These are phyloP conservation scores for Handroanthus guayacan DNA, from an alignment of 257 asterid species.

Conservation along the genomic window DNA sequence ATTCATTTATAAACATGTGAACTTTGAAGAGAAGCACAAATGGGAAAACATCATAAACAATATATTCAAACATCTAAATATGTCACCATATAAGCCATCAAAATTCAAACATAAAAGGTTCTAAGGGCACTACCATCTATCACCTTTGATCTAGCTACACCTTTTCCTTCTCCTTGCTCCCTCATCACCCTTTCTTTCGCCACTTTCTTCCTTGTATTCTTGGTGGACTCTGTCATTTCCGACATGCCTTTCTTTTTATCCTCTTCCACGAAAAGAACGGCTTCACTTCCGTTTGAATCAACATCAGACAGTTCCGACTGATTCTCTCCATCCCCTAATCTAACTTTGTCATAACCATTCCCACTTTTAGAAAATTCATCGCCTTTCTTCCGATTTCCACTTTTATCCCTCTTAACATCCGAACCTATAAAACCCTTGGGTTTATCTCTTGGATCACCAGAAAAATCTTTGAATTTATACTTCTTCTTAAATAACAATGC, in stretches of 20 bases:
- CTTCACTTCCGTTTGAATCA: slow-evolving; percentile 33
- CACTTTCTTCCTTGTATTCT: slow-evolving; percentile 39
- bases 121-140: slow-evolving; percentile 52
- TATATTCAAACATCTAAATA: slow-evolving; percentile 22
- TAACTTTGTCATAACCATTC: slow-evolving; percentile 33
- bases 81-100: slow-evolving; percentile 20
- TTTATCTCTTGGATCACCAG: slow-evolving; percentile 50
- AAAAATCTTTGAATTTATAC: slow-evolving; percentile 59
- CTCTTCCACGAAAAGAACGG: slow-evolving; percentile 35
- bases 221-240: slow-evolving; percentile 21
- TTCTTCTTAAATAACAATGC: slow-evolving; percentile 67
- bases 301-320: slow-evolving; percentile 33
- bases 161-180: slow-evolving; percentile 42
- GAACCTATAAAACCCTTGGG: slow-evolving; percentile 68
- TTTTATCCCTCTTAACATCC: slow-evolving; percentile 31
- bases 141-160: slow-evolving; percentile 45
- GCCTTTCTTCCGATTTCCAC: slow-evolving; percentile 32
- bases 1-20: no score
- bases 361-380: slow-evolving; percentile 37
- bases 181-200: slow-evolving; percentile 35
- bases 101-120: slow-evolving; percentile 25
- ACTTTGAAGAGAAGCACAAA: slow-evolving; percentile 24
- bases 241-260: slow-evolving; percentile 36
- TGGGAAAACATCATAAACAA: slow-evolving; percentile 2
- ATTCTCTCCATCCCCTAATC: slow-evolving; percentile 38